These are phyloP conservation scores for Auriculariales sp. DNA, from an alignment of 768 basidiomycete genomes.

Conservation along the genomic window DNA sequence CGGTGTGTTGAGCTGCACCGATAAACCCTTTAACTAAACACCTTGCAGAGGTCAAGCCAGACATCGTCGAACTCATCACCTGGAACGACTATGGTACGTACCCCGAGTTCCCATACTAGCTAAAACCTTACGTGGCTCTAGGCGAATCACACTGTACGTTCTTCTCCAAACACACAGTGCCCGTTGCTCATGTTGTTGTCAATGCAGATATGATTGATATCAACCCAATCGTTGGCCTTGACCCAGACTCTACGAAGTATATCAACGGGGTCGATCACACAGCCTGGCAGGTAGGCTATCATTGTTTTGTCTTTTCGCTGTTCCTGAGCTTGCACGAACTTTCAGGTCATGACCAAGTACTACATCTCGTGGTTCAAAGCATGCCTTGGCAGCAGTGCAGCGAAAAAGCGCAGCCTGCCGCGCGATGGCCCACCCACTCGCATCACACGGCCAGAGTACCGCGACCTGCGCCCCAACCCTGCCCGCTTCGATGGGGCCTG, in stretches of 20 bases:
- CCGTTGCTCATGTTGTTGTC: too few species aligned
- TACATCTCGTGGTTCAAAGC: conserved; percentile 2
- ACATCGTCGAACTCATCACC: conserved; percentile 5
- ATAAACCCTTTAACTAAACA: too few species aligned
- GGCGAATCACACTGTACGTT: conserved; percentile 4
- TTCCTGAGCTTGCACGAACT: too few species aligned
- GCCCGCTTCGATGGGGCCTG: too few species aligned
- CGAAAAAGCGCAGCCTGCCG: too few species aligned
- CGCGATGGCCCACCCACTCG: too few species aligned
- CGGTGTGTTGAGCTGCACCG: background rate
- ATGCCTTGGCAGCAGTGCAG: too few species aligned
- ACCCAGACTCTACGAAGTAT: background rate
- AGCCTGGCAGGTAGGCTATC: conserved; percentile 1
- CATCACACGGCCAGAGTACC: too few species aligned
- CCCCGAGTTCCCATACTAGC: too few species aligned
- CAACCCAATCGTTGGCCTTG: conserved; percentile 3
- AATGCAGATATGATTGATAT: background rate
- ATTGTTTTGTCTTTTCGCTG: too few species aligned
- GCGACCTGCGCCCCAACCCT: too few species aligned
- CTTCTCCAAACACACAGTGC: too few species aligned
- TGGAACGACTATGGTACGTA: background rate
- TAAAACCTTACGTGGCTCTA: background rate
- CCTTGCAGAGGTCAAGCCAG: conserved; percentile 2
- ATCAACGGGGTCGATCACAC: conserved; percentile 3
- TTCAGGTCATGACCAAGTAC: conserved; percentile 2